Evolutionary conservation across 2,329 filamentous ascomycete genomes (phyloP).

Genomic region (Torrubiellomyces zombiae): DNA sequence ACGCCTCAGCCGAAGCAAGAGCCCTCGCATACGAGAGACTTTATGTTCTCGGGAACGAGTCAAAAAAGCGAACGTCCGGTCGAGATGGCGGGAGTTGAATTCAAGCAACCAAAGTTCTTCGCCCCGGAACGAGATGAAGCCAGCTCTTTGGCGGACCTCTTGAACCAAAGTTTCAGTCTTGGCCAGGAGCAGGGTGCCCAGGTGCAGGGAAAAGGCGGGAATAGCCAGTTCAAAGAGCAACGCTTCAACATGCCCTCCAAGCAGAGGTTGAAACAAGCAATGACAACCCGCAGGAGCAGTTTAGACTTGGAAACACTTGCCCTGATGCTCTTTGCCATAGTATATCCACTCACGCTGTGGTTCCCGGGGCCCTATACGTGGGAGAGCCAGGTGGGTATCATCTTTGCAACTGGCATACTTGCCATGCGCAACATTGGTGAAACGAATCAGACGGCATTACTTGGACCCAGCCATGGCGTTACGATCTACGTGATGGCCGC

Average conservation of each 20-base stretch:
- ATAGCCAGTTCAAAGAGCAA: background rate
- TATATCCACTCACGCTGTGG: constrained; percentile 6
- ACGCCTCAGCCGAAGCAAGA: constrained; percentile 32
- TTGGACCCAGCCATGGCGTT: constrained; percentile 6
- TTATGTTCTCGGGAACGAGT: constrained; percentile 25
- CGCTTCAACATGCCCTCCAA: background rate
- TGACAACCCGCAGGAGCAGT: constrained; percentile 8
- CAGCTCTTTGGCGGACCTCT: constrained; percentile 25
- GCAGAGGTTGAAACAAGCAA: constrained; percentile 5
- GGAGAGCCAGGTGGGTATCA: constrained; percentile 12
- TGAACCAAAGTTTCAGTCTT: constrained; percentile 26
- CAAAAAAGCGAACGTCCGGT: constrained; percentile 3
- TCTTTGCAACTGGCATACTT: constrained; percentile 13
- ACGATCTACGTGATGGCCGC: constrained; percentile 10
- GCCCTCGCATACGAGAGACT: constrained; percentile 24
- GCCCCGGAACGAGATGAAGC: constrained; percentile 25
- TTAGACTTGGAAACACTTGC: no score
- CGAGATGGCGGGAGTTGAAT: constrained; percentile 20
- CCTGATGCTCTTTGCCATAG: no score
- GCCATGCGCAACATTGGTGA: constrained; percentile 15
- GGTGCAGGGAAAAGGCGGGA: constrained; percentile 1
- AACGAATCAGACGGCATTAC: constrained; percentile 6
- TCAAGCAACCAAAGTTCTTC: constrained; percentile 46
- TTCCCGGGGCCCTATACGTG: constrained; percentile 9
- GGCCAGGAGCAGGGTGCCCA: constrained; percentile 11